These are phyloP conservation scores for Fusarium setosum DNA, from an alignment of 2,329 filamentous ascomycete species.

Conservation along the genomic window DNA sequence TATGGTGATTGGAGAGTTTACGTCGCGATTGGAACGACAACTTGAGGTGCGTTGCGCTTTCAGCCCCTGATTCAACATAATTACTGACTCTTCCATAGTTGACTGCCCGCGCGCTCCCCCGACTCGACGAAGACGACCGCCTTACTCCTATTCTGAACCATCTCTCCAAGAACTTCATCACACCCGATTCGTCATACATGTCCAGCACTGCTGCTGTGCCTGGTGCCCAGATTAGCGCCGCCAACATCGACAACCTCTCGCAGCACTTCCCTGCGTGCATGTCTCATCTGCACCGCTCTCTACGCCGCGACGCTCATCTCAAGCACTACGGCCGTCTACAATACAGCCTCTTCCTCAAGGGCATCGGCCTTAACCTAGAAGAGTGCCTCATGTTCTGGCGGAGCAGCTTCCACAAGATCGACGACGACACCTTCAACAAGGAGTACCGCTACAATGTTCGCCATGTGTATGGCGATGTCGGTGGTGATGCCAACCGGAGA, in stretches of 20 bases:
- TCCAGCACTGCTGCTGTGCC: slow-evolving; percentile 71
- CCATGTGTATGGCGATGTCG: slow-evolving; percentile 95
- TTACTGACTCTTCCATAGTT: slow-evolving; percentile 62
- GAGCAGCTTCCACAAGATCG: slow-evolving; percentile 83
- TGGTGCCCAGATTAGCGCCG: slow-evolving; percentile 80
- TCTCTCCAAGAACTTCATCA: slow-evolving; percentile 95
- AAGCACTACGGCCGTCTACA: slow-evolving; percentile 95
- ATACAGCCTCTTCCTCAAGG: slow-evolving; percentile 96
- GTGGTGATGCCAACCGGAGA: slow-evolving; percentile 88
- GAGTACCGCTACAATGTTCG: slow-evolving; percentile 97
- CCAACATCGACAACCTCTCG: slow-evolving; percentile 82
- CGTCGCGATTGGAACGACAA: slow-evolving; percentile 79
- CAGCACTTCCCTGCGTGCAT: slow-evolving; percentile 93
- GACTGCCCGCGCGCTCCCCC: slow-evolving; percentile 89
- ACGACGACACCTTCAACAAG: slow-evolving; percentile 96
- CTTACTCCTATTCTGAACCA: slow-evolving; percentile 76
- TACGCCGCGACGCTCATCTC: slow-evolving; percentile 89
- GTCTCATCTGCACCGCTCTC: slow-evolving; percentile 86
- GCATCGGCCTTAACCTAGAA: slow-evolving; percentile 90
- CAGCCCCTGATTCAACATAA: background rate
- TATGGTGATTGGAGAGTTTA: slow-evolving; percentile 91
- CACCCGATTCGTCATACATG: slow-evolving; percentile 85
- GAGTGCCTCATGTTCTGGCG: slow-evolving; percentile 95
- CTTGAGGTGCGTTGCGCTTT: slow-evolving; percentile 72
- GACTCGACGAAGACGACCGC: slow-evolving; percentile 95